phyloP scores from a whole-genome alignment of 2,329 filamentous ascomycete species.

The Catunica adiposa region DNA sequence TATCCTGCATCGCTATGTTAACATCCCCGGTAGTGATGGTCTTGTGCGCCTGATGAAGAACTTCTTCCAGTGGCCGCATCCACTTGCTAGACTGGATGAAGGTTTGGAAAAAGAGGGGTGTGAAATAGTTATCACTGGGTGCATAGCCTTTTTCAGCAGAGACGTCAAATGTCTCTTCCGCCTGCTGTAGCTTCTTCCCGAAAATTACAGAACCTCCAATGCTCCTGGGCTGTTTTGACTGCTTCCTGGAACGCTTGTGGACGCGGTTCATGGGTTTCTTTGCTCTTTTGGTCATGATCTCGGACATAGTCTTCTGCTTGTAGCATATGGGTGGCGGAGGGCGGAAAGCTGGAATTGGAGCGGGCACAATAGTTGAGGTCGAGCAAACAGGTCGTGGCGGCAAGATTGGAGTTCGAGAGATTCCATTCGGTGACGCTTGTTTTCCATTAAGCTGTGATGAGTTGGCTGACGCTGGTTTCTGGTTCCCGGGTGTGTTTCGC shows the following conservation, averaged over 20 bases:
- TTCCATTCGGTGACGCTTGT: too few relatives aligned
- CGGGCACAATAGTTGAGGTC: background rate
- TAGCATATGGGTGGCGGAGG: background rate
- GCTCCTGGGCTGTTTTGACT: conserved; percentile 48
- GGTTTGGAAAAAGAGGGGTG: conserved; percentile 42
- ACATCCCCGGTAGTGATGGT: conserved; percentile 76
- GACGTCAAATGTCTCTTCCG: conserved; percentile 30
- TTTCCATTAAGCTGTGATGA: too few relatives aligned
- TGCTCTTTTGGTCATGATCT: conserved; percentile 7
- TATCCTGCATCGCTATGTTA: conserved; percentile 66
- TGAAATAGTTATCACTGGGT: conserved; percentile 46
- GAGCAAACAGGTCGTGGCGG: background rate
- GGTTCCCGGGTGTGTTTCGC: too few relatives aligned
- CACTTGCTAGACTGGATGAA: conserved; percentile 38
- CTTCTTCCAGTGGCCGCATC: conserved; percentile 49
- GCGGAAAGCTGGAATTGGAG: background rate
- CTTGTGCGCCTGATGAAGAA: conserved; percentile 73
- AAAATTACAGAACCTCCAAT: conserved; percentile 48
- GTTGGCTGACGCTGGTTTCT: too few relatives aligned
- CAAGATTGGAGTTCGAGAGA: background rate
- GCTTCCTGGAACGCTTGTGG: conserved; percentile 31
- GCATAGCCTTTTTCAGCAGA: conserved; percentile 26
- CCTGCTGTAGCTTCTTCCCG: conserved; percentile 43
- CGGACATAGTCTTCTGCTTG: conserved; percentile 12
- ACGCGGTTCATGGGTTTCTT: conserved; percentile 12